These are phyloP conservation scores for Tylopilus intermedius DNA, from an alignment of 768 basidiomycete genomes.

Conservation along the genomic window DNA sequence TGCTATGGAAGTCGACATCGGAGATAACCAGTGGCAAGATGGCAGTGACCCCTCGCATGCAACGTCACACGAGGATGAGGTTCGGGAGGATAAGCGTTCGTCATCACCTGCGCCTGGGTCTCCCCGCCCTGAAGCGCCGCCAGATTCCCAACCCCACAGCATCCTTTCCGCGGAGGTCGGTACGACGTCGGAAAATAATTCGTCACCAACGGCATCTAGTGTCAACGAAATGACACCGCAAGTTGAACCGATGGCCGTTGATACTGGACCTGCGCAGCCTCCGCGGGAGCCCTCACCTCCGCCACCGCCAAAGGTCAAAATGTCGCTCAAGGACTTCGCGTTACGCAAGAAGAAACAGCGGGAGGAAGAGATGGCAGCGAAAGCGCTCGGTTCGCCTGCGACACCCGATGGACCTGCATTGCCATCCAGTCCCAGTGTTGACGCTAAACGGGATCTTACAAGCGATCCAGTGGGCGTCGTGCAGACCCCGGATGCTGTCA, in stretches of 20 bases:
- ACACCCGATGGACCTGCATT: slow-evolving; percentile 10
- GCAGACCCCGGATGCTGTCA: neutral
- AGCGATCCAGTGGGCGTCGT: slow-evolving; percentile 1
- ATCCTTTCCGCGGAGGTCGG: neutral
- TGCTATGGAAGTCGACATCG: slow-evolving; percentile 22
- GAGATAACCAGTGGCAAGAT: neutral
- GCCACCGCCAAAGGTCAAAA: slow-evolving; percentile 46
- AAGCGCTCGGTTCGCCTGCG: slow-evolving; percentile 22
- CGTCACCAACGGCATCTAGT: neutral
- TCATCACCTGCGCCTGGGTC: neutral
- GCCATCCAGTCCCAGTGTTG: slow-evolving; percentile 19
- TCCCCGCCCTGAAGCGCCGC: neutral
- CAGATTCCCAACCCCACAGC: neutral
- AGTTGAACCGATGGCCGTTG: slow-evolving; percentile 9
- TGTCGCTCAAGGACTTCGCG: slow-evolving; percentile 57
- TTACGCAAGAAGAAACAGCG: slow-evolving; percentile 49
- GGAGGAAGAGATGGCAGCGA: slow-evolving; percentile 39
- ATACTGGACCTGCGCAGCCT: slow-evolving; percentile 6
- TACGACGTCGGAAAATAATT: neutral
- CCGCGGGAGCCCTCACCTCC: slow-evolving; percentile 25
- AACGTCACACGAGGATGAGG: neutral
- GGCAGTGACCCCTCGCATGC: neutral
- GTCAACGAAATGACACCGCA: slow-evolving; percentile 1
- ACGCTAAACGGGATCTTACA: slow-evolving; percentile 15
- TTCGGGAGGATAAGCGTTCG: neutral